Base-by-base conservation (phyloP, 345 rosid genomes). In the Orychophragmus violaceus region DNA sequence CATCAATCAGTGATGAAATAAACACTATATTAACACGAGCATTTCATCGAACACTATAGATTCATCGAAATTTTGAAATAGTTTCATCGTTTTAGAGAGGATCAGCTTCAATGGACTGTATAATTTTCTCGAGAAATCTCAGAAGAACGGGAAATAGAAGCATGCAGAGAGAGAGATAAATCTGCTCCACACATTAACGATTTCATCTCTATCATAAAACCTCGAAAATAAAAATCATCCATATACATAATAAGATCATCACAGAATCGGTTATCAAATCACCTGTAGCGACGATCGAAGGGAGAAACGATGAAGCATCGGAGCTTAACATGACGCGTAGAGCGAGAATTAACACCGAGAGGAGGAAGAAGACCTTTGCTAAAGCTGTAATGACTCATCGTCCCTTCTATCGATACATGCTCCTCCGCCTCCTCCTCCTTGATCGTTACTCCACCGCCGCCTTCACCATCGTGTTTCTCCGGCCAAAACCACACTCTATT, bases 281-380 rank as follows among this genome's bases (percentile, higher is more conserved):
- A 86, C 97, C 89, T 80, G 83, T 85, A 86, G 14, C 81, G 88
- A 42, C 59, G 79, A 76, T 83, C 83, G 52, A 81, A 86, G 5
- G 97, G 96, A 25, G 94, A 86, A 68, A 91, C 30, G 67, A 88
- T 76, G 80, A 70, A 84, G 42, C 60, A 74, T 2, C 82, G 85
- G 30, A 88, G 85, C 66, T 71, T 69, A 19, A 62, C 19, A 8
- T 75, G 73, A 24, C 70, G 70, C 16, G 77, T 76, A 52, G 53
- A 39, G 12, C 69, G 77, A 52, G 56, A 59, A 8, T 78, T 64
- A 41, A 79, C 83, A 2, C 97, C 97, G 10, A 91, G 94, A 21
- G 96, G 76, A 11, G 97, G 97, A 22, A 91, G 82, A 39, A 88
- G 70, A 22, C 81, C 87, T 22, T 73, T 82, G 36, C 80, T 75